These are phyloP conservation scores for Candida glaebosa DNA, from an alignment of 805 yeast species.

Conservation along the genomic window DNA sequence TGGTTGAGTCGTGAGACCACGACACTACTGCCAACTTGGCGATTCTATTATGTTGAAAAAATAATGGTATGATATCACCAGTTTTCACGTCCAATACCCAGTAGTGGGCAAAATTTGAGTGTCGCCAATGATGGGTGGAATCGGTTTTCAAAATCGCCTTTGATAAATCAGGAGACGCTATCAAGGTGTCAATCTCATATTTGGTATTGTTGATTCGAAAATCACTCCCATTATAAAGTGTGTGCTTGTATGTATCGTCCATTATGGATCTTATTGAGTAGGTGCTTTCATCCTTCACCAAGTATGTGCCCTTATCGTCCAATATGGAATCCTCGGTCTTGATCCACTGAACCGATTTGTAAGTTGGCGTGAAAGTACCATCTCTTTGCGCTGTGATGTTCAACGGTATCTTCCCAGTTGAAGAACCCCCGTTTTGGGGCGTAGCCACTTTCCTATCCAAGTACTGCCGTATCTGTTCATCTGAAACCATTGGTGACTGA, in stretches of 20 bases:
- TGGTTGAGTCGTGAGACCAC: slow-evolving; percentile 61
- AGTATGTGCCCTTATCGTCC: slow-evolving; percentile 66
- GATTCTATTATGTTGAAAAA: slow-evolving; percentile 10
- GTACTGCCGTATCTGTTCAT: slow-evolving; percentile 2
- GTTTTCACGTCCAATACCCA: slow-evolving; percentile 56
- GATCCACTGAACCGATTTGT: slow-evolving; percentile 69
- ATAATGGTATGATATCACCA: slow-evolving; percentile 23
- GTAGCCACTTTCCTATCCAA: slow-evolving; percentile 6
- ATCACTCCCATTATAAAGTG: slow-evolving; percentile 47
- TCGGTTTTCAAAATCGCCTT: slow-evolving; percentile 60
- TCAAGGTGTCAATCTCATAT: slow-evolving; percentile 49
- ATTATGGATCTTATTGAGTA: slow-evolving; percentile 54
- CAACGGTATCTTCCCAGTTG: slow-evolving; percentile 22
- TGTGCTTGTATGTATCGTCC: slow-evolving; percentile 41
- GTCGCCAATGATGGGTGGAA: slow-evolving; percentile 64
- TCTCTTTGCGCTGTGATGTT: slow-evolving; percentile 41
- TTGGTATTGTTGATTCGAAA: slow-evolving; percentile 38
- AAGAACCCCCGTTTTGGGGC: slow-evolving; percentile 7
- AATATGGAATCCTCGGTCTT: slow-evolving; percentile 43
- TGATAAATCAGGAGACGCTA: slow-evolving; percentile 64
- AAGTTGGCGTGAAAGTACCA: slow-evolving; percentile 52
- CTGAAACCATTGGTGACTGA: slow-evolving; percentile 4
- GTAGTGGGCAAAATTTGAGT: slow-evolving; percentile 58
- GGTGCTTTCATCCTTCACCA: slow-evolving; percentile 32
- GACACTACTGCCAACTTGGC: slow-evolving; percentile 47